Evolutionary conservation across 2,329 filamentous ascomycete species (phyloP), one percentile per base, ranked within the genome.

Genomic region (Cryphonectria parasitica): DNA sequence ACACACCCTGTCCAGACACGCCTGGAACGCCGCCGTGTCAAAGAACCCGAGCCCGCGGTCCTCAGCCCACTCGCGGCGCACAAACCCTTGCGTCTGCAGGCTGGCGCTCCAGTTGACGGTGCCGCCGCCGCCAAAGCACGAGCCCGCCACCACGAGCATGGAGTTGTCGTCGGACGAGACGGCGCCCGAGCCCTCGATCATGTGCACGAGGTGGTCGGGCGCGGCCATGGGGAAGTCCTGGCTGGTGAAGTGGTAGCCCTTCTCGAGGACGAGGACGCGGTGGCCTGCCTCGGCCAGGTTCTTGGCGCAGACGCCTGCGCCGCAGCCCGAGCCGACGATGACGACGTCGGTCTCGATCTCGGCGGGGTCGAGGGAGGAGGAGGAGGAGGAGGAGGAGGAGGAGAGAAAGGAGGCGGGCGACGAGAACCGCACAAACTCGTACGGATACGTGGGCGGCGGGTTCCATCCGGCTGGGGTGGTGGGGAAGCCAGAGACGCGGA

Each of bases 61-160:
- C 64, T 87, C 83, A 0, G 92, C 89, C 93, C 94, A 97, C 80
- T 97, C 92, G 75, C 89, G 84, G 13, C 93, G 88, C 0, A 97
- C 91, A 74, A 86, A 92, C 22, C 87, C 88, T 77, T 94, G 92
- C 0, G 92, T 91, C 72, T 85, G 83, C 45, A 89, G 80, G 69
- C 82, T 84, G 2, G 87, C 86, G 75, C 85, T 91, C 93, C 93
- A 97, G 79, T 97, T 97, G 75, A 97, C 81, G 0, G 92, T 94
- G 15, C 94, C 93, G 69, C 94, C 94, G 56, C 94, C 94, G 34
- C 94, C 94, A 88, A 91, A 96, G 22, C 88, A 87, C 72, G 88
- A 87, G 1, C 92, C 94, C 0, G 91, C 87, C 7, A 92, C 78
- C n/a, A 95, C 78, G 11, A 82, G 86, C 39, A 90, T 83, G 8